A percentile compares a stretch with the other conserved stretches of the same genome.
These are phyloP conservation scores for Solanum tarijense DNA, from an alignment of 257 asterid genomes.

Conservation along the genomic window DNA sequence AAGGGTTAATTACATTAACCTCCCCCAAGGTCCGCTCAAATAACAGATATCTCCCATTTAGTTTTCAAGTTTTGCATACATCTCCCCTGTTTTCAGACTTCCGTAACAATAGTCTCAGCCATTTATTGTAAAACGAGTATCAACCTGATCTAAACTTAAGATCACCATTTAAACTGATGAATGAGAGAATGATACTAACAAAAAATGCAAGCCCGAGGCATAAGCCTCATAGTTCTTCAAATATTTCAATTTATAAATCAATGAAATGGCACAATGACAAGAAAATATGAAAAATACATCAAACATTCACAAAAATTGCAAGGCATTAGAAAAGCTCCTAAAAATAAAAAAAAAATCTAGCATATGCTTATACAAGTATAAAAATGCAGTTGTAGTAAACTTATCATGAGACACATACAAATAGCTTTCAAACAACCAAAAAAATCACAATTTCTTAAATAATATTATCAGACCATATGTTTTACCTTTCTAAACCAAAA, in stretches of 20 bases:
- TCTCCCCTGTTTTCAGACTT: background rate
- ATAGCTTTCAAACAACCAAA: background rate
- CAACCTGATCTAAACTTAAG: no score
- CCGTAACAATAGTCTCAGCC: background rate
- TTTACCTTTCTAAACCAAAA: background rate
- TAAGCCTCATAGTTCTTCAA: background rate
- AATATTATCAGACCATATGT: background rate
- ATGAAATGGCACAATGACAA: background rate
- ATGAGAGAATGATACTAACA: no score
- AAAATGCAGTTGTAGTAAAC: background rate
- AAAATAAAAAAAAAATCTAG: background rate
- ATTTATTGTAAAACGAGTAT: no score
- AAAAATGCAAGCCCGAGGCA: background rate
- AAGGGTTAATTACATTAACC: background rate
- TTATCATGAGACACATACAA: background rate
- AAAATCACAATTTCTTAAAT: background rate
- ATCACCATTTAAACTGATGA: no score
- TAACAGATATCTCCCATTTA: background rate
- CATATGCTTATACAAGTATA: background rate
- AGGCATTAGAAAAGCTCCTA: background rate
- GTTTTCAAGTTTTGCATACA: background rate
- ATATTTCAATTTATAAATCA: background rate
- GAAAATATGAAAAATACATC: background rate
- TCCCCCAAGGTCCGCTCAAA: background rate
- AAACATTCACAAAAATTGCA: background rate